Percentiles rank a stretch among this genome's conserved stretches.
phyloP scores from a whole-genome alignment of 768 basidiomycete genomes.

The Amanita phalloides region DNA sequence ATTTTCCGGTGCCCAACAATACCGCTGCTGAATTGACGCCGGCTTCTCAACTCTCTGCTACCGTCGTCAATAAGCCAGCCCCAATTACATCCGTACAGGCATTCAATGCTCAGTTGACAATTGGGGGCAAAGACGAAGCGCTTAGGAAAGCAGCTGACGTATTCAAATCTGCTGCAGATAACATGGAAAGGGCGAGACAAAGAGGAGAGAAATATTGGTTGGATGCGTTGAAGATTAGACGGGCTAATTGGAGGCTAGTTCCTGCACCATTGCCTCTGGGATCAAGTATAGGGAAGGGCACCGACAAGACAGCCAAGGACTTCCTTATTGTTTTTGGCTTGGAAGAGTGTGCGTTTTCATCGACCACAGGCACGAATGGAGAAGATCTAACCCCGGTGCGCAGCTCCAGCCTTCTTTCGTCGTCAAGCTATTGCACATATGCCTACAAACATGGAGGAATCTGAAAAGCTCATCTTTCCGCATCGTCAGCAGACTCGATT shows the following conservation, averaged over 20 bases:
- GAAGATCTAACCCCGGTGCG: neutral
- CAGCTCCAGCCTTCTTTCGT: conserved; percentile 57
- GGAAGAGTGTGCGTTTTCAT: conserved; percentile 57
- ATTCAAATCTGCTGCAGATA: conserved; percentile 59
- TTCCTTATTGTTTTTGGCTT: conserved; percentile 73
- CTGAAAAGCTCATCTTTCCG: conserved; percentile 44
- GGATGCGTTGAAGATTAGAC: conserved; percentile 66
- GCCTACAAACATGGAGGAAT: conserved; percentile 33
- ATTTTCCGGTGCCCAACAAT: conserved; percentile 7
- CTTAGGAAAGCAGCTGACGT: conserved; percentile 63
- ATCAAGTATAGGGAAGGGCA: conserved; percentile 60
- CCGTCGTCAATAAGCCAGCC: conserved; percentile 55
- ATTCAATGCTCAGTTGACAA: conserved; percentile 59
- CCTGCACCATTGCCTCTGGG: conserved; percentile 71
- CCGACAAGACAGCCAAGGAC: conserved; percentile 73
- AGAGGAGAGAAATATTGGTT: conserved; percentile 72
- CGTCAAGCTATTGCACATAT: conserved; percentile 64
- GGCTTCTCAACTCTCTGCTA: conserved; percentile 37
- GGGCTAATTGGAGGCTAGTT: conserved; percentile 71
- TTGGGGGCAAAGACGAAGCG: conserved; percentile 76
- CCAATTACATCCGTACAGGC: conserved; percentile 56
- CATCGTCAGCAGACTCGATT: conserved; percentile 55
- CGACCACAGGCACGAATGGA: neutral
- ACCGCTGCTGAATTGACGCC: conserved; percentile 11
- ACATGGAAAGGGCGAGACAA: conserved; percentile 52